A percentile compares a stretch with the other conserved stretches of the same genome.
Conservation (phyloP, 2,329 filamentous ascomycete species). For the Venturia oleaginea region DNA sequence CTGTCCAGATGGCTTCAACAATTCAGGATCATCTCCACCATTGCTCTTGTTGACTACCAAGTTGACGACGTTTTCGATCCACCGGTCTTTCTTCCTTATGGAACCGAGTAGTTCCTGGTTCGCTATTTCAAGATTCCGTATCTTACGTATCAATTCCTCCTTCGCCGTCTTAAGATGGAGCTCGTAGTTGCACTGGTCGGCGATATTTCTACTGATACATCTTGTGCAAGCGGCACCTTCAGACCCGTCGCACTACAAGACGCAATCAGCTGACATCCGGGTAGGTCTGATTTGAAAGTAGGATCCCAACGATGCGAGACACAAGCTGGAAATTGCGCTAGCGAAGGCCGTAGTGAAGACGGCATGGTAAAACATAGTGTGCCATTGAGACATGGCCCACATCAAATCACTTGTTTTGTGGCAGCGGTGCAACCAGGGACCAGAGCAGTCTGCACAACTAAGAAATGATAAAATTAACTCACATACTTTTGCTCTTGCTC, state of each 20-base stretch:
- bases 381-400: too few species aligned
- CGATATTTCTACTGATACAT: constrained; percentile 16
- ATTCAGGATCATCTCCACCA: background rate
- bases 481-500: constrained; percentile 23
- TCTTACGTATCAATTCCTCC: constrained; percentile 22
- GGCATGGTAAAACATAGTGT: too few species aligned
- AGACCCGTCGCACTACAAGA: constrained; percentile 21
- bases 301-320: background rate
- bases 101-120: background rate
- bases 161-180: constrained; percentile 24
- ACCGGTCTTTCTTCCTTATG: background rate
- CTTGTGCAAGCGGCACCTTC: constrained; percentile 19
- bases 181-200: constrained; percentile 22
- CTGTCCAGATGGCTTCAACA: background rate
- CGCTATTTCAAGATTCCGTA: constrained; percentile 20
- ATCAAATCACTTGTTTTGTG: background rate
- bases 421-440: background rate
- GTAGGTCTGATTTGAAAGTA: background rate
- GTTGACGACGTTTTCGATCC: constrained; percentile 2
- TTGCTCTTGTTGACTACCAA: background rate
- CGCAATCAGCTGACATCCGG: background rate
- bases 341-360: background rate
- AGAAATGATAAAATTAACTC: background rate
- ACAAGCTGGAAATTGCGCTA: background rate
- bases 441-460: background rate